A percentile compares a stretch with the other conserved stretches of the same genome.
phyloP scores from a whole-genome alignment of 129 eudicot species.

The Cynara cardunculus region DNA sequence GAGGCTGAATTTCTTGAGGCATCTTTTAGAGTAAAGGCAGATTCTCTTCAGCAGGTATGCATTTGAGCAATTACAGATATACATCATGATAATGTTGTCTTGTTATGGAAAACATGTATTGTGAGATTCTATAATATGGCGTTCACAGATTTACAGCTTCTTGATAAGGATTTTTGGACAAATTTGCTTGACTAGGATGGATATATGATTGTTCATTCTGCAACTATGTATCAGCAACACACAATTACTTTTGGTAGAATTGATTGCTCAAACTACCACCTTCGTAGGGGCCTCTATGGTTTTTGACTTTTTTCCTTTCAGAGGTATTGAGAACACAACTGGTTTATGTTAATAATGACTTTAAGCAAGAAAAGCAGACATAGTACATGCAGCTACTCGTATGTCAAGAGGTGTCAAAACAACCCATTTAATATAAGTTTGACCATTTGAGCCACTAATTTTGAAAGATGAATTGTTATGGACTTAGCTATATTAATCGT shows the following conservation, averaged over 20 bases:
- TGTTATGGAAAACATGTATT: background rate
- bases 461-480: too few relatives aligned
- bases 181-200: conserved; percentile 5
- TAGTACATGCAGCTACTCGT: background rate
- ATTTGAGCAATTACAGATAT: background rate
- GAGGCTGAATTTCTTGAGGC: conserved; percentile 99
- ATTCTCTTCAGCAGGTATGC: conserved; percentile 72
- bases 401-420: too few relatives aligned
- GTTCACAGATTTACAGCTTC: background rate
- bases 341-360: too few relatives aligned
- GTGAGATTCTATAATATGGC: background rate
- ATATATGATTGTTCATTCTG: background rate
- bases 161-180: background rate
- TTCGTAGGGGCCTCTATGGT: too few relatives aligned
- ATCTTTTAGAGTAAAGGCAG: conserved; percentile 94
- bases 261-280: background rate
- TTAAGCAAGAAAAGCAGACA: background rate
- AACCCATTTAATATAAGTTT: too few relatives aligned
- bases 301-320: too few relatives aligned
- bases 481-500: too few relatives aligned
- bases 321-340: too few relatives aligned
- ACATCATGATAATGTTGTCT: background rate
- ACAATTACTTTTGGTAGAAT: background rate
- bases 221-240: background rate
- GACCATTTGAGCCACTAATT: background rate